Conservation (phyloP, 441 rosid species). For the Adansonia gregorii region DNA sequence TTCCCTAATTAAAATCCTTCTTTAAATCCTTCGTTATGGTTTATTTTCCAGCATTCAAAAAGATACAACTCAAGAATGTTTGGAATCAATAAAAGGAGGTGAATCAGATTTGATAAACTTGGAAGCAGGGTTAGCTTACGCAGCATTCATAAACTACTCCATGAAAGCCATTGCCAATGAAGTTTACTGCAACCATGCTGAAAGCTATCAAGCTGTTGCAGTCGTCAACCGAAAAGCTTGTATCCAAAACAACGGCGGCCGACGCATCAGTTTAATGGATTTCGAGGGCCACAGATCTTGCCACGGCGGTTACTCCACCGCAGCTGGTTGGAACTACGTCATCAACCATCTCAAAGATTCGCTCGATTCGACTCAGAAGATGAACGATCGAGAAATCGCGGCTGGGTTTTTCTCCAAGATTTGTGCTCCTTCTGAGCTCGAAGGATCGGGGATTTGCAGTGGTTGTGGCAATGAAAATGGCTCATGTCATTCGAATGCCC, state of each 20-base stretch:
- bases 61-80: constrained; percentile 28
- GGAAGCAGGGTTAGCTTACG: constrained; percentile 34
- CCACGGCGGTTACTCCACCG: constrained; percentile 32
- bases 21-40: background rate
- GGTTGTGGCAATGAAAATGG: constrained; percentile 33
- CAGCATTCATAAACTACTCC: constrained; percentile 33
- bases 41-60: constrained; percentile 24
- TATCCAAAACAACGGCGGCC: background rate
- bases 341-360: constrained; percentile 24
- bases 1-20: no score
- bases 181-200: constrained; percentile 29
- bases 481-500: constrained; percentile 13
- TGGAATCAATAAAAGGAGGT: constrained; percentile 21
- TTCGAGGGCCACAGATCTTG: constrained; percentile 34
- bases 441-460: constrained; percentile 25
- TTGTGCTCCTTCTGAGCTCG: constrained; percentile 32
- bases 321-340: constrained; percentile 36
- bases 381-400: constrained; percentile 5
- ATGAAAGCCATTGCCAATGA: constrained; percentile 41
- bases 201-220: constrained; percentile 27
- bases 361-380: background rate
- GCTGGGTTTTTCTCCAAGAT: constrained; percentile 22
- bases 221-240: constrained; percentile 25
- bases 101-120: constrained; percentile 30
- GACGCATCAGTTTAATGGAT: constrained; percentile 10